Evolutionary conservation across 2,329 filamentous ascomycete genomes (phyloP), one percentile per base, ranked within the genome.

Genomic region (Elsinoe australis): DNA sequence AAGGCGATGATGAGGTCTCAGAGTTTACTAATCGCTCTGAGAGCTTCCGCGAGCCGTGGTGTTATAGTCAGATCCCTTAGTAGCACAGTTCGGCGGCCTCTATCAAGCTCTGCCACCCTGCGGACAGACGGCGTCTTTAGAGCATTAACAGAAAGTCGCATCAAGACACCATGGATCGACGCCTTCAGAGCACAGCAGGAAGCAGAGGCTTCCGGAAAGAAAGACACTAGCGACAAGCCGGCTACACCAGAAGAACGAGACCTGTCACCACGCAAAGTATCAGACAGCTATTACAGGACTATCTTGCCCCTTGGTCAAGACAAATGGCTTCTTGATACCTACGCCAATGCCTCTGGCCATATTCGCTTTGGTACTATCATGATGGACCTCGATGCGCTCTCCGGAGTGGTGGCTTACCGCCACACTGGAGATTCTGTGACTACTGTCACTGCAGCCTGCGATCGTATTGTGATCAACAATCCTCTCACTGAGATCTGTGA

Each of bases 311-410:
- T 88, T 7, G 82, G 78, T 4, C 80, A 78, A 58, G 85, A 88
- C 59, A 82, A 83, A 45, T 88, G 82, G 82, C 69, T 89, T 9
- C 73, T 85, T 8, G 85, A 89, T 60, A 83, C 80, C 0, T 89
- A 89, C 59, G 76, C 87, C 58, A 88, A 88, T 64, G 76, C 83
- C 1, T 80, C 79, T 0, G 85, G 85, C 0, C 82, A 87, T 56
- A 83, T 89, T 55, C 73, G 81, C 47, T 71, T 88, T 5, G 85
- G 85, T 0, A 80, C 83, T 0, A 68, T 89, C 12, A 78, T 89
- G 52, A 88, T 88, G 83, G 85, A 89, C 53, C 73, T 89, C 1
- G 85, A 89, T 64, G 85, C 85, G 0, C 66, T 89, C 5, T 83
- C 83, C 1, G 85, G 85, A 7, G 78, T 88, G 38, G 77, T 89